Conservation (phyloP, 1,284 basidiomycete species). For the Uromyces viciae-fabae region DNA sequence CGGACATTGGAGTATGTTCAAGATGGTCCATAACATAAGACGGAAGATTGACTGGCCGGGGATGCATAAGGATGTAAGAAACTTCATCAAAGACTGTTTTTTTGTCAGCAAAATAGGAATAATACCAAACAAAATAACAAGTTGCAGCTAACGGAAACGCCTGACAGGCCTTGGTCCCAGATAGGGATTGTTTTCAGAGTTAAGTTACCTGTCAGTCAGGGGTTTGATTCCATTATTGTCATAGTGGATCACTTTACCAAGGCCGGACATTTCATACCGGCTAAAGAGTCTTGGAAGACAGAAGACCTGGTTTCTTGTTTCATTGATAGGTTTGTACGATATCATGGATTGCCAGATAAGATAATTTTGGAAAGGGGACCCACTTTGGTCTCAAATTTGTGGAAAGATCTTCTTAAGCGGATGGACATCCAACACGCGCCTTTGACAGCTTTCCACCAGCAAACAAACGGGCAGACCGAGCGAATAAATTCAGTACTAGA, state of each 20-base stretch:
- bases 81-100: too few species aligned
- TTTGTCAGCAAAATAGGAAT: too few species aligned
- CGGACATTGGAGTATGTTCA: too few species aligned
- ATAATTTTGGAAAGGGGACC: too few species aligned
- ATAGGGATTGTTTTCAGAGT: slow-evolving; percentile 7
- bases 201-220: neutral
- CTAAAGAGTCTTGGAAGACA: neutral
- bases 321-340: neutral
- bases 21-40: too few species aligned
- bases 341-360: neutral
- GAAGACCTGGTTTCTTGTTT: neutral
- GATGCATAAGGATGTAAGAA: too few species aligned
- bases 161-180: neutral
- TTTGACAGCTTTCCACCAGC: slow-evolving; percentile 26
- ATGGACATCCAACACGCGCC: neutral
- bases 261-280: slow-evolving; percentile 16
- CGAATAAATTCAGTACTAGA: slow-evolving; percentile 8
- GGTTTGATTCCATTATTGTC: neutral
- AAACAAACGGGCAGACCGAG: slow-evolving; percentile 23
- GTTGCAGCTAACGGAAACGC: too few species aligned
- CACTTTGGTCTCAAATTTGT: neutral
- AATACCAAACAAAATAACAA: too few species aligned
- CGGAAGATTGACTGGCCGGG: too few species aligned
- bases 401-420: neutral
- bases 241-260: slow-evolving; percentile 47